Base-by-base conservation (phyloP, 129 eudicot species). In the Helichrysum umbraculigerum region DNA sequence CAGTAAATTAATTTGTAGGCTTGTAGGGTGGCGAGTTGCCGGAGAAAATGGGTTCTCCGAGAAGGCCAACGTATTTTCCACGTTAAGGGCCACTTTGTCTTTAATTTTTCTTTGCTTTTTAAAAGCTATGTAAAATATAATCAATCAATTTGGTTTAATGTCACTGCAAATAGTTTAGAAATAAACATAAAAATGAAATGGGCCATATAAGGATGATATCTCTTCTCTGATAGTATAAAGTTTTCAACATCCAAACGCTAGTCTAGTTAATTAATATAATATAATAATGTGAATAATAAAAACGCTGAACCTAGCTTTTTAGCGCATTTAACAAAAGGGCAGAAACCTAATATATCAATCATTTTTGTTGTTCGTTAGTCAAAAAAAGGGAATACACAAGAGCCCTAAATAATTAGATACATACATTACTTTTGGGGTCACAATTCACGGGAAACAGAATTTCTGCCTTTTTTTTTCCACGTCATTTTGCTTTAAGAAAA, bases 21-120 rank as follows among this genome's bases (percentile, higher is more conserved):
- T 66, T 60, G 72, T 71, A 66, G 73, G 69, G 73, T 63, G 68
- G 59, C 67, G 70, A 68, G 62, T 52, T 16, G 77, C 76, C 67
- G 82, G 83, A 73, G 83, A 80, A 73, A 10, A 73, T 66, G 58
- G 79, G 32, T 80, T 74, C 79, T 80, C 79, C 52, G 32, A 3
- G 39, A 57, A 70, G 70, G 54, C 65, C 64, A 10, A 32, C 47
- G 74, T 78, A 61, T 44, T 57, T 74, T 35, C 39, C 5, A 25
- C 39, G 30, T 57, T 73, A 20, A 21, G 77, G 39, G 76, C 56
- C 62, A 6, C 59, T 73, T 66, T 19, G 30, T 66, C 67, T 72
- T 52, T 78, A 14, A 4, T 57, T 79, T 65, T 39, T 72, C 11
- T 41, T 63, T 79, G 5, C 8, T 16, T 54, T 73, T 14, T 51